phyloP scores from a whole-genome alignment of 352 stramenopile genomes.

The Phytopythium cucurbitacearum region DNA sequence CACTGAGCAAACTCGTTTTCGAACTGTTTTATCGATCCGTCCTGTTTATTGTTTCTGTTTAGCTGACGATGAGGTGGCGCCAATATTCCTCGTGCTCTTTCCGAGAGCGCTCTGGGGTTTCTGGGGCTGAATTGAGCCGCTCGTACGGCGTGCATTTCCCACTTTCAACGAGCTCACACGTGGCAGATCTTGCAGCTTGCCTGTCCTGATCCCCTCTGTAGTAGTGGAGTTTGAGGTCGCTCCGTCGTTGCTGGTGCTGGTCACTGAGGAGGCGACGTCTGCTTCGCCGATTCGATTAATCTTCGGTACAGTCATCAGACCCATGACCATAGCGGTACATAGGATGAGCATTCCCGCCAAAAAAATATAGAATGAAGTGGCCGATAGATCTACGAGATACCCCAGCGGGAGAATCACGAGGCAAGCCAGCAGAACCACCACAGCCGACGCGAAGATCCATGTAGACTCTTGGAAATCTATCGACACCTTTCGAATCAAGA shows the following conservation, averaged over 20 bases:
- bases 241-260: background rate
- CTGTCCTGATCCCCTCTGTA: too few relatives aligned
- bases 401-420: constrained; percentile 42
- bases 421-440: constrained; percentile 42
- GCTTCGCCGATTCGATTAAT: constrained; percentile 27
- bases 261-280: background rate
- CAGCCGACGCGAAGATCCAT: constrained; percentile 50
- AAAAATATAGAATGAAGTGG: constrained; percentile 32
- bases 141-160: too few relatives aligned
- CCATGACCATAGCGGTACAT: constrained; percentile 32
- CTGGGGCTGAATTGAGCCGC: too few relatives aligned
- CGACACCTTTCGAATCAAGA: constrained; percentile 59
- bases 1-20: too few relatives aligned
- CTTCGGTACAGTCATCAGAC: constrained; percentile 41
- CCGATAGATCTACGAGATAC: constrained; percentile 37
- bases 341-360: constrained; percentile 21
- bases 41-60: background rate
- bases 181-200: too few relatives aligned
- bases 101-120: too few relatives aligned
- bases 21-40: too few relatives aligned
- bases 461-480: constrained; percentile 61
- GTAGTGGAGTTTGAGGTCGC: background rate
- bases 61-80: background rate
- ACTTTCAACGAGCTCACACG: too few relatives aligned
- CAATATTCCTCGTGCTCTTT: too few relatives aligned